Conservation (phyloP, 495 filamentous ascomycete species). For the Neurospora hispaniola region DNA sequence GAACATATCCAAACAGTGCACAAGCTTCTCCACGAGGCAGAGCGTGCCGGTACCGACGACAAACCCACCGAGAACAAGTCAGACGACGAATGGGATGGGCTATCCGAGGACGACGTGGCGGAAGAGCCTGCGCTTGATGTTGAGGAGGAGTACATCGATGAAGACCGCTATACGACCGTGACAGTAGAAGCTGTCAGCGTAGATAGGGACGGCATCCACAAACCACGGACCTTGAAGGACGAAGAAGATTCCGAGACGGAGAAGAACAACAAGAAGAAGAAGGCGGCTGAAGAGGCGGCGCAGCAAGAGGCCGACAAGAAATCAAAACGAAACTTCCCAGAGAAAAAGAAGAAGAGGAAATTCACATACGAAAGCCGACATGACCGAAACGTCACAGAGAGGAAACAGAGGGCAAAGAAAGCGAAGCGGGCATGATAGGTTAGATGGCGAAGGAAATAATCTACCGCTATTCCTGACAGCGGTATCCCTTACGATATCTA, state of each 20-base stretch:
- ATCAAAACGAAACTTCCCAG: constrained; percentile 17
- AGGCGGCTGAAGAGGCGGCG: constrained; percentile 1
- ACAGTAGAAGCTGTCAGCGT: constrained; percentile 86
- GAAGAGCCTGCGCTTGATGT: constrained; percentile 47
- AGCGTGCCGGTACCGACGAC: constrained; percentile 34
- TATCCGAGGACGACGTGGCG: constrained; percentile 42
- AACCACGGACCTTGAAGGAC: constrained; percentile 31
- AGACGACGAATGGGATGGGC: constrained; percentile 52
- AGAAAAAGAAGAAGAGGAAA: constrained; percentile 73
- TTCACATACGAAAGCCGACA: constrained; percentile 84
- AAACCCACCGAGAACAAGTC: constrained; percentile 21
- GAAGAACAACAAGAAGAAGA: constrained; percentile 11
- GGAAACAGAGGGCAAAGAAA: constrained; percentile 58
- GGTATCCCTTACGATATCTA: background rate
- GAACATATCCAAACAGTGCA: constrained; percentile 66
- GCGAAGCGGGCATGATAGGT: constrained; percentile 12
- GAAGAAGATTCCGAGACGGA: constrained; percentile 34
- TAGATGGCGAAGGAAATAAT: background rate
- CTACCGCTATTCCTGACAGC: background rate
- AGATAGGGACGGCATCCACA: constrained; percentile 56
- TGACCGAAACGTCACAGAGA: constrained; percentile 54
- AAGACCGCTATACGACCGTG: constrained; percentile 89
- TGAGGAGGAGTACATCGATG: constrained; percentile 93
- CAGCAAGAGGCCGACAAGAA: constrained; percentile 23
- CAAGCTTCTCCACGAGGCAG: constrained; percentile 46